Evolutionary conservation across 345 rosid species (phyloP).

Genomic region (Raphanus raphanistrum): DNA sequence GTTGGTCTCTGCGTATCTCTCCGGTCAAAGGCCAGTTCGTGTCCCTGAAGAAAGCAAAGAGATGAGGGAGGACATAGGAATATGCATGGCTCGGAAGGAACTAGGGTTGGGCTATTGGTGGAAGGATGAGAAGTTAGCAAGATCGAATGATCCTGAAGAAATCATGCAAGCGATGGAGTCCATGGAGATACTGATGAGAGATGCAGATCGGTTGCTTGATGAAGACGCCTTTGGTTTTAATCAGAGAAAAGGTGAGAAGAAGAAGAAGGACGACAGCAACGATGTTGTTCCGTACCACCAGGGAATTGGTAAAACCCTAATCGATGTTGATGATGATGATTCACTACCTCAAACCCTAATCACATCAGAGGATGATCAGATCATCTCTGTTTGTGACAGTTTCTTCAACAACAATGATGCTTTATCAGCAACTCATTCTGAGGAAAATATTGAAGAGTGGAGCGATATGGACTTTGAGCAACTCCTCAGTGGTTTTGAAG

Average conservation of each 20-base stretch:
- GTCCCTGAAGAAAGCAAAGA: not conserved
- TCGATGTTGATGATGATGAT: too few relatives aligned
- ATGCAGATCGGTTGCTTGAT: not conserved
- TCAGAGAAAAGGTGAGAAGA: not conserved
- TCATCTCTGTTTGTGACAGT: not conserved
- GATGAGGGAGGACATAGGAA: not conserved
- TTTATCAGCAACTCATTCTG: not conserved
- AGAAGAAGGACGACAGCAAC: too few relatives aligned
- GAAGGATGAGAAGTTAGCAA: not conserved
- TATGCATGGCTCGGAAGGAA: not conserved
- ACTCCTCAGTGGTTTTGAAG: too few relatives aligned
- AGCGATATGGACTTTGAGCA: not conserved
- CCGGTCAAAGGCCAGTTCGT: not conserved
- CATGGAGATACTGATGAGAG: not conserved
- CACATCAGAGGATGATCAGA: not conserved
- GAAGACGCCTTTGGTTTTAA: not conserved
- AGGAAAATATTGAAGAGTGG: not conserved
- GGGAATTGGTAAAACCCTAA: too few relatives aligned
- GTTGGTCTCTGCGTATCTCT: slow-evolving; percentile 4
- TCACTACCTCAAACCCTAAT: not conserved
- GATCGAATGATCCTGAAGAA: not conserved
- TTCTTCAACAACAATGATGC: not conserved
- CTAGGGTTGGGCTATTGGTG: not conserved
- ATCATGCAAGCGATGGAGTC: not conserved
- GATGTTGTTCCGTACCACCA: too few relatives aligned